Conservation (phyloP, 495 filamentous ascomycete species). For the Cairneyella variabilis region DNA sequence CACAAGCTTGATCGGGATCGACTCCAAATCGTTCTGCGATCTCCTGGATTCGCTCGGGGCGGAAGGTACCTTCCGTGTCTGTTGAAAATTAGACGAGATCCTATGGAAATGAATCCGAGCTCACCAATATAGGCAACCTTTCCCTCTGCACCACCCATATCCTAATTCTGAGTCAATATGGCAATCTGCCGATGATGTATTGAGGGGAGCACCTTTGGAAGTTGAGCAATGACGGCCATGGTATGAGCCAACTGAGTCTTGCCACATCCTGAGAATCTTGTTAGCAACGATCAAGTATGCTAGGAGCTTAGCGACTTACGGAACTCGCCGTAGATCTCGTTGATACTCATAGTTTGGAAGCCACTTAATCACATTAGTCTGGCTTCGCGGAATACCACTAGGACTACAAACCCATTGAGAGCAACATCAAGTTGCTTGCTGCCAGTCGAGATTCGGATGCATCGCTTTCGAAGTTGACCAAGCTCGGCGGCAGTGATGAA, state of each 20-base stretch:
- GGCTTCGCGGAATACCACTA: not conserved
- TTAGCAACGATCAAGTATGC: not conserved
- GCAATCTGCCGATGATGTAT: not conserved
- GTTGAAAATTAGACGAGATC: conserved; percentile 1
- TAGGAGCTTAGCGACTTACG: conserved; percentile 34
- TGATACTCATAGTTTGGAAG: conserved; percentile 79
- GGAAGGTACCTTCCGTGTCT: conserved; percentile 78
- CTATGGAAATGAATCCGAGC: not conserved
- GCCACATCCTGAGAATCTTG: conserved; percentile 52
- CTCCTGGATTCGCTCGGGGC: conserved; percentile 63
- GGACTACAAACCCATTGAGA: conserved; percentile 54
- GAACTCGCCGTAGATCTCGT: conserved; percentile 72
- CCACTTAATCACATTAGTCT: conserved; percentile 42
- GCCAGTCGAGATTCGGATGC: conserved; percentile 67
- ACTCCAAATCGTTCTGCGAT: conserved; percentile 71
- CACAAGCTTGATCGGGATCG: conserved; percentile 41
- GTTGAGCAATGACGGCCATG: conserved; percentile 64
- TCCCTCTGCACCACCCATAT: conserved; percentile 70
- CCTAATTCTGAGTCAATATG: conserved; percentile 32
- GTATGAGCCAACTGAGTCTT: conserved; percentile 71
- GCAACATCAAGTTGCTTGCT: conserved; percentile 75
- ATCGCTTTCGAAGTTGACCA: conserved; percentile 61
- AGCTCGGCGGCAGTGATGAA: conserved; percentile 77
- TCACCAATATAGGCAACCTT: conserved; percentile 74
- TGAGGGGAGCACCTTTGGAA: conserved; percentile 35